Evolutionary conservation across 352 stramenopile species (phyloP), one percentile per base, ranked within the genome.

Genomic region (Pythium grandisporangium): DNA sequence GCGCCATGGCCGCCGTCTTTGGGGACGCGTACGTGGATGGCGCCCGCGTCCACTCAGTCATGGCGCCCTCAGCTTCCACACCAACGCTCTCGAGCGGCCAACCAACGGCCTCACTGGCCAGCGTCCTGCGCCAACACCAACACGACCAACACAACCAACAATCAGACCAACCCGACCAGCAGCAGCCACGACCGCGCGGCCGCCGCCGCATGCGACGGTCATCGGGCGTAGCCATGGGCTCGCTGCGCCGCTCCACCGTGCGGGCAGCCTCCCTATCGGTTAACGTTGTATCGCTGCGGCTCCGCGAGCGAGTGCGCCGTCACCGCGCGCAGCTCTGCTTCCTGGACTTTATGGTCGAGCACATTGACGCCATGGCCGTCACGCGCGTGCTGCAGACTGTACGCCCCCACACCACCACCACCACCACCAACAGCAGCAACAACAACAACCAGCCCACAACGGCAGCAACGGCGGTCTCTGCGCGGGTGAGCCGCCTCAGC

Each of bases 381-480:
- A 79, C 70, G 8, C 64, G 72, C 19, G 72, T 85, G 40, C 66
- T 85, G 30, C 64, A 76, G 51, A 79, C 69, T 14, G 52, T 82
- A 39, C 63, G 75, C 51, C 45, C 58, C 32, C 20, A 53, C 17
- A 47, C 61, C 5, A 48, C 69, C 46, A 50, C 70, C 8, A 54
- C 4, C 51, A 53, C 21, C 44, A 55, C 23, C 44, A 49, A 24
- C 41, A 57, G 19, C 42, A 24, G 24, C 44, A 45, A 29, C 38
- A 52, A 33, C 6, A 48, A 24, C 50, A 30, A 13, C n/a, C n/a
- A n/a, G n/a, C n/a, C n/a, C n/a, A n/a, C n/a, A n/a, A n/a, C n/a
- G n/a, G n/a, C n/a, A 37, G 4, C 45, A 32, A 0, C 25, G 12
- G 37, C 38, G 41, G 6, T 36, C 45, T 30, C 42, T 82, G 5